These are phyloP conservation scores for Phytopythium cucurbitacearum DNA, from an alignment of 352 stramenopile genomes.

Conservation along the genomic window DNA sequence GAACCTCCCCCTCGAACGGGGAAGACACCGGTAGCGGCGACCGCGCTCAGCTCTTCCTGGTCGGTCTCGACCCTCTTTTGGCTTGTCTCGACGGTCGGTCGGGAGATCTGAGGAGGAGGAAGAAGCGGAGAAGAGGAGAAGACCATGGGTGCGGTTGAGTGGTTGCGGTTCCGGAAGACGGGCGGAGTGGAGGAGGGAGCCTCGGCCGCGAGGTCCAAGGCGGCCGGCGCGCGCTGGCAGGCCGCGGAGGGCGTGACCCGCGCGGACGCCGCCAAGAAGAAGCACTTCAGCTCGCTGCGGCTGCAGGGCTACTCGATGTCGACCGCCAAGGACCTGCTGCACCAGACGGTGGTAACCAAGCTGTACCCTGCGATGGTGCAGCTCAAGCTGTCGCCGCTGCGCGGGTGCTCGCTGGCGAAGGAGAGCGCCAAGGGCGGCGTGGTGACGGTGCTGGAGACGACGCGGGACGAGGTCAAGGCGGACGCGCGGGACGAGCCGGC, in stretches of 20 bases:
- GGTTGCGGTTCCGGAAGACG: constrained; percentile 19
- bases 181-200: constrained; percentile 7
- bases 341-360: constrained; percentile 39
- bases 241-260: constrained; percentile 6
- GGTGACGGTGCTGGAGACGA: constrained; percentile 6
- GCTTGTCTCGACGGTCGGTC: not conserved
- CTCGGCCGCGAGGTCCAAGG: constrained; percentile 4
- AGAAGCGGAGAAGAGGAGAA: constrained; percentile 17
- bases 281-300: constrained; percentile 26
- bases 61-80: too few species aligned
- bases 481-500: constrained; percentile 11
- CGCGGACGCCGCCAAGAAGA: constrained; percentile 5
- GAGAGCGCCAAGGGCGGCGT: constrained; percentile 1
- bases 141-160: constrained; percentile 28
- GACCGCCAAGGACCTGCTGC: constrained; percentile 38
- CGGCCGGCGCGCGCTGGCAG: constrained; percentile 8
- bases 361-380: constrained; percentile 41
- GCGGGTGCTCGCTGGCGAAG: constrained; percentile 25
- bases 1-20: too few species aligned
- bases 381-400: constrained; percentile 26
- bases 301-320: constrained; percentile 36
- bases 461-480: constrained; percentile 4
- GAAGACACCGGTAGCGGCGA: too few species aligned
- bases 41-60: too few species aligned
- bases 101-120: constrained; percentile 13